Base-by-base conservation (phyloP, 2,329 filamentous ascomycete genomes). In the Alternaria arbusti region DNA sequence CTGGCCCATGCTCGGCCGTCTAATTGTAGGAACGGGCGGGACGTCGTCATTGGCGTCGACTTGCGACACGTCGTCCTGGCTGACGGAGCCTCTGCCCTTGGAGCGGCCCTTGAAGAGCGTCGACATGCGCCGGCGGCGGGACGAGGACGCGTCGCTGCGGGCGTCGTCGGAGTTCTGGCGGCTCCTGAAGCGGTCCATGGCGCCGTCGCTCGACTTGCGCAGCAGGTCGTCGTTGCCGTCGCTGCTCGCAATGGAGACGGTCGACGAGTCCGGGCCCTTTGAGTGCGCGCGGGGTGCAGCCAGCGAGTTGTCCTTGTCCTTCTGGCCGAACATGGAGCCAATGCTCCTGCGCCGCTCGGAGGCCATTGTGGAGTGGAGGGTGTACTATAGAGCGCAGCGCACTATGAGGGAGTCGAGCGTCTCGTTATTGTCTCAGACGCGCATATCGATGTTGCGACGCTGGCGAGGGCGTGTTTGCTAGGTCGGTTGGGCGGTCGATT, bases 61-160 rank as follows among this genome's bases (percentile, higher is more conserved):
- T 17, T 66, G 69, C n/a, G 71, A 67, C 47, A 71, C 25, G 61
- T 78, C 74, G 56, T 76, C 74, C 25, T 71, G 70, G 70, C 78
- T 74, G 71, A 54, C 51, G 25, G 70, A 71, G 61, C 74, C 74
- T 47, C 71, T 73, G 62, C 74, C 71, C 57, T 74, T 79, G 47
- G 74, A 75, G 69, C 84, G 82, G 67, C 83, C 84, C 61, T 83
- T 82, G 73, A 87, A 82, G 59, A 88, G 76, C 67, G 84, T 86
- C 11, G 86, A 84, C 65, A 89, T 82, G 57, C 85, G 83, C 68
- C 80, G 83, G 63, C 69, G 72, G 56, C 75, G 73, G 30, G 73
- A 73, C 26, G 82, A 73, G 6, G 74, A 83, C 51, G 78, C 79
- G 71, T 80, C 80, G 69, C 79, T 80, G 63, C 72, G 71, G 44